These are phyloP conservation scores for Fistulifera solaris DNA, from an alignment of 108 stramenopile genomes.

Conservation along the genomic window DNA sequence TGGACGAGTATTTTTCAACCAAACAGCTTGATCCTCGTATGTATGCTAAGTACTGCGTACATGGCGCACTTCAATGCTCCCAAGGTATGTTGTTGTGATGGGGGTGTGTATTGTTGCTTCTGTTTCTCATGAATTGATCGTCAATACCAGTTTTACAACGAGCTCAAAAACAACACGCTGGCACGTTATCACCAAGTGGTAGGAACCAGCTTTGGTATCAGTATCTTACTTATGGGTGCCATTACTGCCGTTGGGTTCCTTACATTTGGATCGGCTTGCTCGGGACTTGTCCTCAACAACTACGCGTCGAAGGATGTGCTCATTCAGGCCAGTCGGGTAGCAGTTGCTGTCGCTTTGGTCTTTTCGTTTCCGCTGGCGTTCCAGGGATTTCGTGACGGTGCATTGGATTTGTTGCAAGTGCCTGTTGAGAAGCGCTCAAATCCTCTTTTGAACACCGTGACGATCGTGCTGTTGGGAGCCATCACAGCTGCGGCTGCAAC, in stretches of 20 bases:
- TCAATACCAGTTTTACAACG: conserved; percentile 50
- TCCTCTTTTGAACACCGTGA: conserved; percentile 43
- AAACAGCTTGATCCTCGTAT: conserved; percentile 81
- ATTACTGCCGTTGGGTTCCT: conserved; percentile 81
- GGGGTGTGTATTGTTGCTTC: background rate
- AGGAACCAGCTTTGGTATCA: conserved; percentile 59
- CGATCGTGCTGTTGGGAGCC: conserved; percentile 40
- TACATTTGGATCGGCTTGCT: conserved; percentile 79
- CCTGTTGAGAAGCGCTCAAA: conserved; percentile 43
- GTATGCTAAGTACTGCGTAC: conserved; percentile 94
- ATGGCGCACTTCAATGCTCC: conserved; percentile 97
- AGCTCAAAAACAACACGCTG: conserved; percentile 86
- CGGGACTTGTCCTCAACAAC: conserved; percentile 91
- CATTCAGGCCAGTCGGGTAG: conserved; percentile 80
- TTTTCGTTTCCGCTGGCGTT: conserved; percentile 62
- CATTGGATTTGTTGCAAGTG: conserved; percentile 52
- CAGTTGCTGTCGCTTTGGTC: conserved; percentile 85
- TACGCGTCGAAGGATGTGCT: conserved; percentile 81
- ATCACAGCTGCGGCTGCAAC: conserved; percentile 59
- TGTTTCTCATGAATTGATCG: conserved; percentile 5
- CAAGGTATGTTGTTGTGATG: conserved; percentile 15
- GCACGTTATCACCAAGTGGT: conserved; percentile 75
- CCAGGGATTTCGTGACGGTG: conserved; percentile 80
- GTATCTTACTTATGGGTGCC: conserved; percentile 60
- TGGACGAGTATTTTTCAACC: conserved; percentile 55